These are phyloP conservation scores for Platanthera zijinensis DNA, from an alignment of 106 monocot species.

Conservation along the genomic window DNA sequence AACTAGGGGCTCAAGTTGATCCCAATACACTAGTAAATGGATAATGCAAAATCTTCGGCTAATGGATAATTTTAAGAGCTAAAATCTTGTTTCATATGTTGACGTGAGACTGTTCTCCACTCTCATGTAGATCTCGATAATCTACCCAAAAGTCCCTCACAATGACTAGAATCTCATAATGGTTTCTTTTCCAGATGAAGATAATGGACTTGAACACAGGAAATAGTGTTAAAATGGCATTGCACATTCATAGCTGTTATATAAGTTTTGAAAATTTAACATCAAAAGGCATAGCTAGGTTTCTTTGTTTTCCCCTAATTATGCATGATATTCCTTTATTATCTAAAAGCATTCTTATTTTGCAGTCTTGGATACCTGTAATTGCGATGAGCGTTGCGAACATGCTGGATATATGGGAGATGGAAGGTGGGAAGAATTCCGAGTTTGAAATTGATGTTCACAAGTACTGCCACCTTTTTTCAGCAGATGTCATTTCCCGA, in stretches of 20 bases:
- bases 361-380: slow-evolving; percentile 61
- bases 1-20: no score
- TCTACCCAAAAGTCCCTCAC: no score
- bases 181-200: not conserved
- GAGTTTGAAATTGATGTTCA: slow-evolving; percentile 73
- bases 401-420: slow-evolving; percentile 60
- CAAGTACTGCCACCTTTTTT: slow-evolving; percentile 50
- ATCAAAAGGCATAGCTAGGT: not conserved
- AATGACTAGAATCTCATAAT: not conserved
- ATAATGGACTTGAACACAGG: not conserved
- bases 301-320: not conserved
- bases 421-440: not conserved
- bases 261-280: not conserved
- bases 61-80: no score
- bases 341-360: slow-evolving; percentile 4
- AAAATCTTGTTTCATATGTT: no score
- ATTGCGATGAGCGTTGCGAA: slow-evolving; percentile 33
- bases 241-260: not conserved
- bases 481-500: slow-evolving; percentile 59
- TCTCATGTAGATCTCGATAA: no score
- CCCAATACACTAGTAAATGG: no score
- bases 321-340: not conserved
- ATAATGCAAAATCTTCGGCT: no score
- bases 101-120: no score
- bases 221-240: not conserved